Evolutionary conservation across 148 eudicot species (phyloP).

Genomic region (Nepenthes gracilis): DNA sequence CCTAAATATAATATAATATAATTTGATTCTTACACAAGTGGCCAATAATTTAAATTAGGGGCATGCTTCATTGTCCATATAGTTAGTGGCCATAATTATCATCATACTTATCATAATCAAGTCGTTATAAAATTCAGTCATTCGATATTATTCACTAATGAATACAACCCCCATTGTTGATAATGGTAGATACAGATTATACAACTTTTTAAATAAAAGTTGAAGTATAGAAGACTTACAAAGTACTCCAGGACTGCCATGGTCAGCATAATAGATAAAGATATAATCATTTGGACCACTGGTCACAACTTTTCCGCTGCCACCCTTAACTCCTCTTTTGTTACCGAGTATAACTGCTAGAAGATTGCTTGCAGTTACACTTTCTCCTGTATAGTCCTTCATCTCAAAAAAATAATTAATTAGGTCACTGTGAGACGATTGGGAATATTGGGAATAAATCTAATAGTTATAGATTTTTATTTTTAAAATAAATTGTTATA

Average conservation of each 20-base stretch:
- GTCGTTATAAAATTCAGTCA: too few relatives aligned
- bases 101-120: too few relatives aligned
- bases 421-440: neutral
- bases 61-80: too few relatives aligned
- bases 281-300: constrained; percentile 66
- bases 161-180: too few relatives aligned
- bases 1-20: too few relatives aligned
- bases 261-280: constrained; percentile 57
- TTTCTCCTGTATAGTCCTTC: constrained; percentile 60
- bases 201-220: neutral
- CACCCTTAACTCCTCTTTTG: constrained; percentile 43
- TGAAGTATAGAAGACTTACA: constrained; percentile 18
- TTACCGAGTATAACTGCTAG: constrained; percentile 22
- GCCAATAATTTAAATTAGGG: too few relatives aligned
- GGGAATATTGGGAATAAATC: too few relatives aligned
- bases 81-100: too few relatives aligned
- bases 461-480: neutral
- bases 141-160: too few relatives aligned
- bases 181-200: neutral
- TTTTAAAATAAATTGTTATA: too few relatives aligned
- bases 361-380: constrained; percentile 26
- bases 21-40: too few relatives aligned
- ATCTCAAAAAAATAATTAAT: neutral
- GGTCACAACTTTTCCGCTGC: constrained; percentile 57
- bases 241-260: constrained; percentile 69